Evolutionary conservation across 164 flowering plant genomes (phyloP).

Genomic region (Tetracentron sinense): DNA sequence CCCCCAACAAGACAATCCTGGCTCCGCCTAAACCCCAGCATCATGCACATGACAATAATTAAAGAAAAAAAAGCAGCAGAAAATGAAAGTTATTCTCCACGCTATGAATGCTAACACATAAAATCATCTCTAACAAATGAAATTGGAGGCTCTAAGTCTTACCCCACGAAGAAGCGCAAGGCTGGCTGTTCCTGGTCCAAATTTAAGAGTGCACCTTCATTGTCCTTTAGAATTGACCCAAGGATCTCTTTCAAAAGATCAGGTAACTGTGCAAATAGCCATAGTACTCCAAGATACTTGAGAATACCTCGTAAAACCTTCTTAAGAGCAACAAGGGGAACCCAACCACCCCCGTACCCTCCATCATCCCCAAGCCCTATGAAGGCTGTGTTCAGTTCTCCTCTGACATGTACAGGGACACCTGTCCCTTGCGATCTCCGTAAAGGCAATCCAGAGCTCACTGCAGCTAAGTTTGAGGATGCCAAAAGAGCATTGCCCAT

Average conservation of each 20-base stretch:
- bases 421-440: constrained; percentile 68
- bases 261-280: constrained; percentile 98
- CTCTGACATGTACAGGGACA: constrained; percentile 86
- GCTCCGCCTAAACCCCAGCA: too few relatives aligned
- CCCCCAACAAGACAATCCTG: too few relatives aligned
- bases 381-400: constrained; percentile 96
- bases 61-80: not conserved
- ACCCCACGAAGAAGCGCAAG: constrained; percentile 98
- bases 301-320: constrained; percentile 94
- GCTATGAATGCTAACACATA: not conserved
- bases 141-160: constrained; percentile 20
- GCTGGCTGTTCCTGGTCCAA: constrained; percentile 99
- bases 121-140: not conserved
- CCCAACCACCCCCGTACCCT: constrained; percentile 99
- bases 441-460: constrained; percentile 53
- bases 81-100: not conserved
- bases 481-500: constrained; percentile 46
- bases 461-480: constrained; percentile 48
- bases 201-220: constrained; percentile 92
- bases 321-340: constrained; percentile 96
- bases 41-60: too few relatives aligned
- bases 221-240: constrained; percentile 87
- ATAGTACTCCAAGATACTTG: constrained; percentile 94
- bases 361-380: constrained; percentile 99
- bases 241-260: constrained; percentile 88